Conservation (phyloP, 768 basidiomycete species). For the Cystofilobasidium ferigula region DNA sequence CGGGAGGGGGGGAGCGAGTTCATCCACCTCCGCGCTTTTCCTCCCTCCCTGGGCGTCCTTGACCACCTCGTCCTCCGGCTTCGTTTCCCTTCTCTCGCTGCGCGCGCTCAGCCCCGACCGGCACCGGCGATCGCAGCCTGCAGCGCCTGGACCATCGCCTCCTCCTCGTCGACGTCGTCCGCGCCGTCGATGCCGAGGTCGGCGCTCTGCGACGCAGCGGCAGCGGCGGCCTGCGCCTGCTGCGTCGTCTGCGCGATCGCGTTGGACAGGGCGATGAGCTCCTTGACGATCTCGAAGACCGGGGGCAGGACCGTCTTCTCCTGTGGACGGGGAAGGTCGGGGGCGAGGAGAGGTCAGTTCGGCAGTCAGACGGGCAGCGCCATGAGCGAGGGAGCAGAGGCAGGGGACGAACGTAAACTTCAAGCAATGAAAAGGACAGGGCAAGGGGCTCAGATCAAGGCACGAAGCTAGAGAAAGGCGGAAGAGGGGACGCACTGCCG, state of each 20-base stretch:
- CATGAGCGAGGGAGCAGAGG: background rate
- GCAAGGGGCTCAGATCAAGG: conserved; percentile 16
- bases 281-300: conserved; percentile 53
- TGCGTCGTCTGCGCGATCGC: conserved; percentile 13
- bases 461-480: conserved; percentile 29
- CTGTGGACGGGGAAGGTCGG: no score
- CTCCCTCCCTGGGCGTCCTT: no score
- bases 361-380: no score
- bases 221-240: background rate
- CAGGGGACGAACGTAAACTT: conserved; percentile 6
- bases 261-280: conserved; percentile 58
- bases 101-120: conserved; percentile 1
- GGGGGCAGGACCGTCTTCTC: conserved; percentile 71
- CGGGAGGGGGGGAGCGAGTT: no score
- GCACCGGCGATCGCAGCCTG: conserved; percentile 21
- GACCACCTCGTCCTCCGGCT: background rate
- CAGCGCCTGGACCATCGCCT: conserved; percentile 20
- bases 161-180: conserved; percentile 27
- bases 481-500: conserved; percentile 43
- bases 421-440: background rate
- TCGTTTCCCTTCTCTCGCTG: conserved; percentile 4
- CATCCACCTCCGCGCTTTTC: no score
- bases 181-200: conserved; percentile 22
- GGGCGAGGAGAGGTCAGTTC: no score
- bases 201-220: background rate